These are phyloP conservation scores for Fomes fomentarius DNA, from an alignment of 1,284 basidiomycete species.

Conservation along the genomic window DNA sequence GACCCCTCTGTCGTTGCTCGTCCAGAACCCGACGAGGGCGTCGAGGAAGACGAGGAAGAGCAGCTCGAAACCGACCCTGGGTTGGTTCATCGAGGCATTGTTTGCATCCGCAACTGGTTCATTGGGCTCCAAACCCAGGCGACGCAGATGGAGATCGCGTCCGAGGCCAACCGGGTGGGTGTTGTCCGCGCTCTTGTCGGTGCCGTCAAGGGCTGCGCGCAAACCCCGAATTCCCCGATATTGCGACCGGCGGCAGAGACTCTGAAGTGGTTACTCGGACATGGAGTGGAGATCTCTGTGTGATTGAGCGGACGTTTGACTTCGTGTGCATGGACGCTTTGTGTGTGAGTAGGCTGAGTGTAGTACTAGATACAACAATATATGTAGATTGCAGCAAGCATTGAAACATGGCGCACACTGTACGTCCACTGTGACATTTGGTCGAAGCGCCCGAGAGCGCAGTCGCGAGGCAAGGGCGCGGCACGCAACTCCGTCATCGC, in stretches of 20 bases:
- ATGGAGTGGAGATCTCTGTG: constrained; percentile 28
- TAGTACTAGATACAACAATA: no score
- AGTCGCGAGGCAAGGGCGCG: background rate
- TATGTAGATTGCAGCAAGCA: no score
- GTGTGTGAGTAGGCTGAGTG: no score
- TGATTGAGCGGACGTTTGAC: background rate
- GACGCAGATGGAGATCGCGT: constrained; percentile 43
- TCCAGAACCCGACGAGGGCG: constrained; percentile 35
- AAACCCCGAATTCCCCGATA: constrained; percentile 36
- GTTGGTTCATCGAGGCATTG: constrained; percentile 74
- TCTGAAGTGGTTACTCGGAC: constrained; percentile 42
- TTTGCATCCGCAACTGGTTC: constrained; percentile 71
- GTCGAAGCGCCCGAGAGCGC: constrained; percentile 10
- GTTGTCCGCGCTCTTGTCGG: constrained; percentile 51
- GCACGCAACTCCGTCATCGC: constrained; percentile 13
- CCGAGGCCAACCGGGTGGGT: constrained; percentile 54
- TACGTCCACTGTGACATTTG: no score
- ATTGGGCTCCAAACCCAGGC: constrained; percentile 44
- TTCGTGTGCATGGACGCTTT: no score
- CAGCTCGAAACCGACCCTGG: constrained; percentile 50
- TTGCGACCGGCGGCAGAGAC: constrained; percentile 49
- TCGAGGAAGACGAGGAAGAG: constrained; percentile 32
- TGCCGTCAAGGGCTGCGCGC: constrained; percentile 45
- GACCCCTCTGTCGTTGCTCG: constrained; percentile 48
- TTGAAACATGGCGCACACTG: no score